These are phyloP conservation scores for Hypomontagnella submonticulosa DNA, from an alignment of 495 filamentous ascomycete genomes.

Conservation along the genomic window DNA sequence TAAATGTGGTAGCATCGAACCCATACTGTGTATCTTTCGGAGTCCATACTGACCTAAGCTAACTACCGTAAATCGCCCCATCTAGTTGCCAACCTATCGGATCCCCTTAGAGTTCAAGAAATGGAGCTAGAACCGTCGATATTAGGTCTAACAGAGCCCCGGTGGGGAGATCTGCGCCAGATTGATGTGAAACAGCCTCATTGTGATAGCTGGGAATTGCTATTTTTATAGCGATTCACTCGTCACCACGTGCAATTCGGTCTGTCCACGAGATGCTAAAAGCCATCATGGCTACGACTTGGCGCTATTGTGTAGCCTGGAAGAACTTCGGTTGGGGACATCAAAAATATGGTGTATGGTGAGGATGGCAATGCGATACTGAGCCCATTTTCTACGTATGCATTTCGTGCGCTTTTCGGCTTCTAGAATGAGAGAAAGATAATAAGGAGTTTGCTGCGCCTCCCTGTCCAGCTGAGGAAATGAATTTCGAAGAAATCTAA, in stretches of 20 bases:
- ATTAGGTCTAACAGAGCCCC: conserved; percentile 13
- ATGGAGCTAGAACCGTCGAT: conserved; percentile 21
- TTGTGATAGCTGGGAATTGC: conserved; percentile 15
- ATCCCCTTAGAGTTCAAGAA: conserved; percentile 5
- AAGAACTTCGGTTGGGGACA: background rate
- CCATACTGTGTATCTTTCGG: conserved; percentile 13
- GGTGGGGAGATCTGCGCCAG: conserved; percentile 26
- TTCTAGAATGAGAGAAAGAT: background rate
- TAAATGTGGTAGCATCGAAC: conserved; percentile 11
- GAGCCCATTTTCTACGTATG: too few species aligned
- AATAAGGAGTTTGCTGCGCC: conserved; percentile 27
- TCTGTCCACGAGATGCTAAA: too few species aligned
- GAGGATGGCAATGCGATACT: background rate
- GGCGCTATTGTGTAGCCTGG: too few species aligned
- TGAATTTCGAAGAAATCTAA: conserved; percentile 26
- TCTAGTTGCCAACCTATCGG: conserved; percentile 1
- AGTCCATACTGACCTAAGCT: conserved; percentile 16
- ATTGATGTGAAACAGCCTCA: conserved; percentile 34
- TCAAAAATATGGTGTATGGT: conserved; percentile 15
- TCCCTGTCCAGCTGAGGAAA: conserved; percentile 41
- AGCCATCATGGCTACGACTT: too few species aligned
- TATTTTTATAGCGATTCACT: conserved; percentile 30
- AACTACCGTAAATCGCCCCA: conserved; percentile 9
- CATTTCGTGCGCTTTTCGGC: background rate
- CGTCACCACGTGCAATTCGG: background rate